Conservation (phyloP, 345 rosid genomes). For the Euphorbia tirucalli region DNA sequence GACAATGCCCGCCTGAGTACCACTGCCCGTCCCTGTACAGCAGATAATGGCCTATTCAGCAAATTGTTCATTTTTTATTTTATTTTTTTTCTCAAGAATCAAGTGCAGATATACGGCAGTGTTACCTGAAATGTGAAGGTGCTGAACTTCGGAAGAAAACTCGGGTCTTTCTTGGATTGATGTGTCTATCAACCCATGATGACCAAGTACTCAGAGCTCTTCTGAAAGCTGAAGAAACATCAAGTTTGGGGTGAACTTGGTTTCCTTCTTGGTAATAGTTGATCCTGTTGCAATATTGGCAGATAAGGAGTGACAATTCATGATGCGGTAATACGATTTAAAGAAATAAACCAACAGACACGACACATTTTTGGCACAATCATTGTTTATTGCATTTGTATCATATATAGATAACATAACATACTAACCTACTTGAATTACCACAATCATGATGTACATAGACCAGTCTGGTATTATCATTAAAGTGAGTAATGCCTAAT, state of each 20-base stretch:
- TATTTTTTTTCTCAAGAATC: too few relatives aligned
- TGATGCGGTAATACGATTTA: too few relatives aligned
- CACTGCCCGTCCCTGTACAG: conserved; percentile 71
- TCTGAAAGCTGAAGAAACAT: conserved; percentile 65
- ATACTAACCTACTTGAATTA: too few relatives aligned
- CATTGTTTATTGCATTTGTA: too few relatives aligned
- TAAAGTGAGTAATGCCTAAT: too few relatives aligned
- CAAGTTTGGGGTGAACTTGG: conserved; percentile 63
- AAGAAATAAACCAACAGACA: too few relatives aligned
- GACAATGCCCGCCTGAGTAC: conserved; percentile 88
- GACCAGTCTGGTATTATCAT: too few relatives aligned
- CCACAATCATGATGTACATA: too few relatives aligned
- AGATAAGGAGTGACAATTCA: background rate
- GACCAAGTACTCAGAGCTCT: conserved; percentile 85
- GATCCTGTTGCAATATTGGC: conserved; percentile 43
- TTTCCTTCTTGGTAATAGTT: conserved; percentile 92
- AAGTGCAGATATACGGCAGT: background rate
- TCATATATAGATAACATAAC: too few relatives aligned
- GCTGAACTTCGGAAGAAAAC: conserved; percentile 82
- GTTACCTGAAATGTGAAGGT: conserved; percentile 91
- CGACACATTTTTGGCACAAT: too few relatives aligned
- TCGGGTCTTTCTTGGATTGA: conserved; percentile 59
- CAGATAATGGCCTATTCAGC: conserved; percentile 7
- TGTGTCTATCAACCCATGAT: conserved; percentile 76
- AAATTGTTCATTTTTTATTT: background rate